phyloP scores from a whole-genome alignment of 2,329 filamentous ascomycete species.

The Aaosphaeria pasadenensis region DNA sequence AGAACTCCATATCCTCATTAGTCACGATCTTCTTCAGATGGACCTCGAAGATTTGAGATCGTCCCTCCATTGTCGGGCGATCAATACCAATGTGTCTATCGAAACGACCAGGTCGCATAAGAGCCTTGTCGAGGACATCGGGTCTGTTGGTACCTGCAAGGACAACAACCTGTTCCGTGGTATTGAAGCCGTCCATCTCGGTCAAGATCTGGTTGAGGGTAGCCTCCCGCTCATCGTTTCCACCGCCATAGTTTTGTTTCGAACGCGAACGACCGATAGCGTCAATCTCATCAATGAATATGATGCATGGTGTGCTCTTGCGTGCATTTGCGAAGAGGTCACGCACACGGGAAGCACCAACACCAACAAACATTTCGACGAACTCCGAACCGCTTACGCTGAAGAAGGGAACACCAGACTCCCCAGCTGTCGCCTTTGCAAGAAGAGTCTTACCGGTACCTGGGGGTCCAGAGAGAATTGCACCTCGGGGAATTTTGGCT shows the following conservation, averaged over 20 bases:
- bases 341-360: slow-evolving; percentile 90
- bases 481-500: slow-evolving; percentile 95
- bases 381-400: slow-evolving; percentile 98
- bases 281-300: slow-evolving; percentile 99
- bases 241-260: slow-evolving; percentile 80
- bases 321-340: slow-evolving; percentile 92
- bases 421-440: slow-evolving; percentile 94
- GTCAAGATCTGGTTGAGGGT: slow-evolving; percentile 98
- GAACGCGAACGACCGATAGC: slow-evolving; percentile 89
- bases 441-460: slow-evolving; percentile 98
- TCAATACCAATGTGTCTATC: slow-evolving; percentile 96
- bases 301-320: slow-evolving; percentile 96
- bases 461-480: slow-evolving; percentile 93
- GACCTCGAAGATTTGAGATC: slow-evolving; percentile 93
- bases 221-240: slow-evolving; percentile 94
- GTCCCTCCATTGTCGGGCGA: slow-evolving; percentile 91
- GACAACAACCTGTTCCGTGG: slow-evolving; percentile 91
- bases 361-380: slow-evolving; percentile 99
- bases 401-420: slow-evolving; percentile 96
- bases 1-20: slow-evolving; percentile 79
- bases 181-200: slow-evolving; percentile 99
- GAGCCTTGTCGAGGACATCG: slow-evolving; percentile 89
- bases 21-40: slow-evolving; percentile 95
- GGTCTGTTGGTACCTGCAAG: slow-evolving; percentile 94
- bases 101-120: slow-evolving; percentile 96